Percentiles rank a stretch among this genome's conserved stretches.
These are phyloP conservation scores for Pyrenochaeta sp. DNA, from an alignment of 2,329 filamentous ascomycete genomes.

Conservation along the genomic window DNA sequence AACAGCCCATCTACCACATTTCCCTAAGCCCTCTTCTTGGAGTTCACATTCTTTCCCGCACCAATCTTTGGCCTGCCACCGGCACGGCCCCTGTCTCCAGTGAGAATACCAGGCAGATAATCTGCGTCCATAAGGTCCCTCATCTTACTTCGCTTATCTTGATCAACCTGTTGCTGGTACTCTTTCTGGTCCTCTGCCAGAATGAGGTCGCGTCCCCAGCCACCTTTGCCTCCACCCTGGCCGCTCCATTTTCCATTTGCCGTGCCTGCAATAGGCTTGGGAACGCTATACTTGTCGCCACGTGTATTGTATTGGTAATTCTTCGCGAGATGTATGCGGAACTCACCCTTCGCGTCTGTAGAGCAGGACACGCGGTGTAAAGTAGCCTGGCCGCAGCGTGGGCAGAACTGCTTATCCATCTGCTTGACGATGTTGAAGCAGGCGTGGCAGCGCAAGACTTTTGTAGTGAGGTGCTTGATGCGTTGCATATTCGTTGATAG, in stretches of 20 bases:
- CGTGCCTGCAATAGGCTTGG: conserved; percentile 84
- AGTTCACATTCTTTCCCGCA: conserved; percentile 86
- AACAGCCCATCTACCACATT: not conserved
- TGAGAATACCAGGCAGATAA: conserved; percentile 85
- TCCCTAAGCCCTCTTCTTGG: conserved; percentile 65
- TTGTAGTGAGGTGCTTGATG: conserved; percentile 85
- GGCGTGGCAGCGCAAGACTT: conserved; percentile 86
- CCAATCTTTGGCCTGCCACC: conserved; percentile 80
- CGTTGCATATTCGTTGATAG: conserved; percentile 80
- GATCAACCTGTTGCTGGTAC: conserved; percentile 71
- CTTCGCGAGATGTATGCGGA: conserved; percentile 86
- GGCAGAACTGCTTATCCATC: conserved; percentile 90
- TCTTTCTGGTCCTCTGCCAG: conserved; percentile 97
- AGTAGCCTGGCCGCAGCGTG: conserved; percentile 86
- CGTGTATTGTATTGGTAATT: conserved; percentile 97
- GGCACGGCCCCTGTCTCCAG: conserved; percentile 73
- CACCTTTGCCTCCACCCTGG: conserved; percentile 78
- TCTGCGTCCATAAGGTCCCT: conserved; percentile 95
- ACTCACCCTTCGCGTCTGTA: conserved; percentile 80
- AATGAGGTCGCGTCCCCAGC: conserved; percentile 86
- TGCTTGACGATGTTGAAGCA: conserved; percentile 82
- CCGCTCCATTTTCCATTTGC: conserved; percentile 76
- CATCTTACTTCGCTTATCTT: conserved; percentile 72
- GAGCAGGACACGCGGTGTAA: conserved; percentile 86
- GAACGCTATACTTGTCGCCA: conserved; percentile 90